These are phyloP conservation scores for Phaeosphaeriaceae sp. DNA, from an alignment of 2,329 filamentous ascomycete species.

Conservation along the genomic window DNA sequence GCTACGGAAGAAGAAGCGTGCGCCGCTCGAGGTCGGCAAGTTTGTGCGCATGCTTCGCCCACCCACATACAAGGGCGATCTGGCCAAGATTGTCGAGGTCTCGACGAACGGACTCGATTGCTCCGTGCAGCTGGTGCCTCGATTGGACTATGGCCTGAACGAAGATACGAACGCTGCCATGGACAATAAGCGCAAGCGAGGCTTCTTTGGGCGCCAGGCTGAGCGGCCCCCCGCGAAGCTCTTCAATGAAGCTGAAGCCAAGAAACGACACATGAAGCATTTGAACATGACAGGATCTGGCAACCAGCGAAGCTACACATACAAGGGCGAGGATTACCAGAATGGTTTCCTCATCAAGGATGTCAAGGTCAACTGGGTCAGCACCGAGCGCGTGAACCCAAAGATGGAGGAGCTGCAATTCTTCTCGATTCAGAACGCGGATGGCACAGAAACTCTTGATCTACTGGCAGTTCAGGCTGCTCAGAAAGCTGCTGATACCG, in stretches of 20 bases:
- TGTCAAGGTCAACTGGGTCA: slow-evolving; percentile 85
- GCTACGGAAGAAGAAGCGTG: slow-evolving; percentile 86
- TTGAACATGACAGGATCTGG: slow-evolving; percentile 61
- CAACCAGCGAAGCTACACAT: slow-evolving; percentile 76
- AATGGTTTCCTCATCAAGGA: slow-evolving; percentile 95
- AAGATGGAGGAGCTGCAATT: slow-evolving; percentile 94
- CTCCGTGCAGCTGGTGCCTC: slow-evolving; percentile 84
- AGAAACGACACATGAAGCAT: slow-evolving; percentile 79
- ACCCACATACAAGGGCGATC: slow-evolving; percentile 83
- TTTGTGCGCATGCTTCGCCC: slow-evolving; percentile 88
- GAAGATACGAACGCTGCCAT: slow-evolving; percentile 70
- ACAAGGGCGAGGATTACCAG: slow-evolving; percentile 87
- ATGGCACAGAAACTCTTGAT: slow-evolving; percentile 93
- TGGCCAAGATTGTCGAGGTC: slow-evolving; percentile 90
- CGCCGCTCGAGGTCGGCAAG: slow-evolving; percentile 78
- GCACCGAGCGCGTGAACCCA: slow-evolving; percentile 90
- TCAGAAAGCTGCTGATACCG: slow-evolving; percentile 81
- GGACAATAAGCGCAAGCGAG: slow-evolving; percentile 78
- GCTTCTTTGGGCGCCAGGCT: slow-evolving; percentile 56
- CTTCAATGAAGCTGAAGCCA: slow-evolving; percentile 92
- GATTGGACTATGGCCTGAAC: slow-evolving; percentile 88
- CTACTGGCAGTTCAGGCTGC: slow-evolving; percentile 89
- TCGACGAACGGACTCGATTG: slow-evolving; percentile 92
- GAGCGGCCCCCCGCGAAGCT: slow-evolving; percentile 84
- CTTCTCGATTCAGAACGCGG: slow-evolving; percentile 86